Evolutionary conservation across 805 yeast genomes (phyloP).

Genomic region (Yamadazyma phyllophila): DNA sequence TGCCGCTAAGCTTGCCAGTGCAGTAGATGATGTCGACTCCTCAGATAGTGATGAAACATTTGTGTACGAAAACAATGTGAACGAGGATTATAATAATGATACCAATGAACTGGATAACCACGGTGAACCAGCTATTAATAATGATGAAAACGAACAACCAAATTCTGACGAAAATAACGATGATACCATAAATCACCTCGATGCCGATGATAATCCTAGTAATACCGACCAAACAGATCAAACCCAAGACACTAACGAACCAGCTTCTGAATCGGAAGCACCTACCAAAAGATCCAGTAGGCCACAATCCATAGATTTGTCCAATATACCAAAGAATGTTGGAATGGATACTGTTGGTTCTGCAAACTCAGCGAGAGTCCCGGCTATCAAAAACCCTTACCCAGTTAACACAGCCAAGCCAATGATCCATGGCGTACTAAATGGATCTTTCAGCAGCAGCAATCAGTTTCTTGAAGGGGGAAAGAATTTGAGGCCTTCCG

Average conservation of each 20-base stretch:
- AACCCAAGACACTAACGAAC: background rate
- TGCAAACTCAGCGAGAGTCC: background rate
- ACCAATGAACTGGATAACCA: background rate
- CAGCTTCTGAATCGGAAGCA: too few species aligned
- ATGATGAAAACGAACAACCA: slow-evolving; percentile 1
- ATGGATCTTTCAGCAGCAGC: slow-evolving; percentile 9
- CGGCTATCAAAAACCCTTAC: slow-evolving; percentile 2
- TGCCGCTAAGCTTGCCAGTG: slow-evolving; percentile 92
- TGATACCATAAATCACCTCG: background rate
- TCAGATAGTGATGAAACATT: slow-evolving; percentile 93
- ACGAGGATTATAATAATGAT: slow-evolving; percentile 7
- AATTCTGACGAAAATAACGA: background rate
- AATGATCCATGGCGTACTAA: slow-evolving; percentile 5
- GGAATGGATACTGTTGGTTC: background rate
- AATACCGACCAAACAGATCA: background rate
- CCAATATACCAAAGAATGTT: background rate
- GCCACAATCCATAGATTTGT: background rate
- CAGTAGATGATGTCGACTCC: slow-evolving; percentile 84
- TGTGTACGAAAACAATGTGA: slow-evolving; percentile 69
- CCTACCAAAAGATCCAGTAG: too few species aligned
- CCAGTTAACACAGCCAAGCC: slow-evolving; percentile 3
- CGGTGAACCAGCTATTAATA: background rate
- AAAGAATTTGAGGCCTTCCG: slow-evolving; percentile 12
- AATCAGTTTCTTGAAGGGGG: slow-evolving; percentile 4
- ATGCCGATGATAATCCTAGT: background rate